These are phyloP conservation scores for Astraeus odoratus DNA, from an alignment of 768 basidiomycete species.

Conservation along the genomic window DNA sequence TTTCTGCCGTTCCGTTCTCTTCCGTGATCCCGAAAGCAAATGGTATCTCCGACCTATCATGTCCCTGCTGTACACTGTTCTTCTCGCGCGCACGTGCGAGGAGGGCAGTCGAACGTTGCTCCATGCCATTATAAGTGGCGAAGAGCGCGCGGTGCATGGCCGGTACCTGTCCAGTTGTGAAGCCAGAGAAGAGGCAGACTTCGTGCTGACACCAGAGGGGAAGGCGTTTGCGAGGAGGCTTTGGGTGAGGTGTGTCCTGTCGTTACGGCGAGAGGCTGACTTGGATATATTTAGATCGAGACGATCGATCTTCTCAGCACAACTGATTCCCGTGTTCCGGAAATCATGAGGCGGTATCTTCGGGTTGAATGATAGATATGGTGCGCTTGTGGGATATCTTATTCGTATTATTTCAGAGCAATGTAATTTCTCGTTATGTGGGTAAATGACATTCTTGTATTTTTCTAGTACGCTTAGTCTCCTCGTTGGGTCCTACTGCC, in stretches of 20 bases:
- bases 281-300: slow-evolving; percentile 12
- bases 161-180: slow-evolving; percentile 22
- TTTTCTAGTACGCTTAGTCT: too few relatives aligned
- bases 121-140: slow-evolving; percentile 24
- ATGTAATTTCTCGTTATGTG: background rate
- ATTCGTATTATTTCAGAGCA: background rate
- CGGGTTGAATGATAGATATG: background rate
- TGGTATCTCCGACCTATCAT: slow-evolving; percentile 2
- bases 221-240: slow-evolving; percentile 19
- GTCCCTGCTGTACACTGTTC: slow-evolving; percentile 2
- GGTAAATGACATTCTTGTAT: too few relatives aligned
- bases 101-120: slow-evolving; percentile 30
- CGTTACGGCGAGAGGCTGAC: background rate
- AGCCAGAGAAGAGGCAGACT: slow-evolving; percentile 26
- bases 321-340: slow-evolving; percentile 16
- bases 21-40: slow-evolving; percentile 6
- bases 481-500: too few relatives aligned
- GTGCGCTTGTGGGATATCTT: background rate
- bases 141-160: slow-evolving; percentile 22
- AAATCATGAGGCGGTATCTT: slow-evolving; percentile 13
- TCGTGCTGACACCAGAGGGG: slow-evolving; percentile 22
- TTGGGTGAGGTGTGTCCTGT: slow-evolving; percentile 23
- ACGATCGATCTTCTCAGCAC: slow-evolving; percentile 14
- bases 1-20: slow-evolving; percentile 25
- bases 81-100: slow-evolving; percentile 24